Base-by-base conservation (phyloP, 768 basidiomycete species). In the Pleurotus giganteus region DNA sequence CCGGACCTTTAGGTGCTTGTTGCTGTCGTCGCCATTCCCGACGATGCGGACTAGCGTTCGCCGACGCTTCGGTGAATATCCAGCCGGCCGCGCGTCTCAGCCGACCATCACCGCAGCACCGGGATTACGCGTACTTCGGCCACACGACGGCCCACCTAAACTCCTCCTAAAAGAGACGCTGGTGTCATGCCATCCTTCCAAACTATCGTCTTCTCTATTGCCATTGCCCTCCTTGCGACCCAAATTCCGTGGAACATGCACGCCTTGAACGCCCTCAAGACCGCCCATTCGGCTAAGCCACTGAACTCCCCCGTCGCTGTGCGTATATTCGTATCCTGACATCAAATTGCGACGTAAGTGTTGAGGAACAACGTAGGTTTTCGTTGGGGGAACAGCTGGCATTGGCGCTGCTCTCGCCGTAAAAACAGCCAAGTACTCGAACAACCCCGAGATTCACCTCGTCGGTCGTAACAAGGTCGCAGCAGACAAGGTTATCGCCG, bases 371-470 rank as follows among this genome's bases (percentile, higher is more conserved):
- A 51, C 29, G 29, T 26, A 51, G 49, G 64, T 79, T 13, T 75
- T 78, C 45, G 67, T 77, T 3, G 77, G 78, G 6, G 78, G 75
- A 8, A 78, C 78, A 3, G 67, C 75, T 4, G 81, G 78, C 4
- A 79, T 79, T 32, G 81, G 82, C 1, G 70, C 75, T 47, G 74
- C 72, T 5, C 76, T 78, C 62, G 79, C 78, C 0, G 66, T 74
- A 43, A 67, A 71, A 4, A 75, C 82, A 47, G 80, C 77, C 5
- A 64, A 68, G 8, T 66, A 76, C 59, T 76, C 78, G 0, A 73
- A 79, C 21, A 75, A 77, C 53, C 73, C 75, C 23, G 73, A 78
- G 57, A 80, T 85, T 63, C 64, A 83, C 59, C 69, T 84, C 59
- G 71, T 80, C 27, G 83, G 81, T 0, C 73, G 81, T 9, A 82